These are phyloP conservation scores for Echeveria elegans DNA, from an alignment of 164 flowering plant species.

Conservation along the genomic window DNA sequence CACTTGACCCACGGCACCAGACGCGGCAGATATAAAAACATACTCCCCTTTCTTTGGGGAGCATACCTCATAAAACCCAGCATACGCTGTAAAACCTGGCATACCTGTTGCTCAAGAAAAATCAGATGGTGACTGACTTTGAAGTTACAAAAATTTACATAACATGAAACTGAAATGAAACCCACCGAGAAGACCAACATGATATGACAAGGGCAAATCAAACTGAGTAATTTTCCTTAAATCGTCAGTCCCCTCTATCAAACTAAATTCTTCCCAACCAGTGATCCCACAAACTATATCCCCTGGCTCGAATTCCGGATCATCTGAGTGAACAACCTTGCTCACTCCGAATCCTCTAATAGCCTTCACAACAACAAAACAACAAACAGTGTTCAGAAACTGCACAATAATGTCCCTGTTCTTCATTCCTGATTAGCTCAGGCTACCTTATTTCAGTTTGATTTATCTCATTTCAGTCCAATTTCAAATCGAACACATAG, in stretches of 20 bases:
- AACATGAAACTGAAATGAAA: too few relatives aligned
- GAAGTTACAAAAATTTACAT: too few relatives aligned
- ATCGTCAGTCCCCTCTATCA: slow-evolving; percentile 29
- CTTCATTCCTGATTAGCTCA: too few relatives aligned
- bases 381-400: too few relatives aligned
- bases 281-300: slow-evolving; percentile 54
- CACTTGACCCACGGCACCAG: slow-evolving; percentile 85
- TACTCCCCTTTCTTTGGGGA: slow-evolving; percentile 53
- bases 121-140: too few relatives aligned
- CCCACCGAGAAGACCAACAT: slow-evolving; percentile 77
- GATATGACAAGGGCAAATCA: slow-evolving; percentile 60
- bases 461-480: too few relatives aligned
- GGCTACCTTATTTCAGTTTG: too few relatives aligned
- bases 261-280: slow-evolving; percentile 84
- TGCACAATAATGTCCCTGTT: too few relatives aligned
- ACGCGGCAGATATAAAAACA: slow-evolving; percentile 68
- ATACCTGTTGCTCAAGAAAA: slow-evolving; percentile 32
- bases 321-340: slow-evolving; percentile 59
- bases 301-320: slow-evolving; percentile 50
- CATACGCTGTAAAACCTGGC: slow-evolving; percentile 86
- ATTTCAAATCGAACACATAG: too few relatives aligned
- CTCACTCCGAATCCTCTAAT: slow-evolving; percentile 70
- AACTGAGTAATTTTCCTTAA: slow-evolving; percentile 41
- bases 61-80: slow-evolving; percentile 65
- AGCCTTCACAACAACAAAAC: slow-evolving; percentile 25